Conservation (phyloP, 2,329 filamentous ascomycete species). For the Cercospora nicotianae region DNA sequence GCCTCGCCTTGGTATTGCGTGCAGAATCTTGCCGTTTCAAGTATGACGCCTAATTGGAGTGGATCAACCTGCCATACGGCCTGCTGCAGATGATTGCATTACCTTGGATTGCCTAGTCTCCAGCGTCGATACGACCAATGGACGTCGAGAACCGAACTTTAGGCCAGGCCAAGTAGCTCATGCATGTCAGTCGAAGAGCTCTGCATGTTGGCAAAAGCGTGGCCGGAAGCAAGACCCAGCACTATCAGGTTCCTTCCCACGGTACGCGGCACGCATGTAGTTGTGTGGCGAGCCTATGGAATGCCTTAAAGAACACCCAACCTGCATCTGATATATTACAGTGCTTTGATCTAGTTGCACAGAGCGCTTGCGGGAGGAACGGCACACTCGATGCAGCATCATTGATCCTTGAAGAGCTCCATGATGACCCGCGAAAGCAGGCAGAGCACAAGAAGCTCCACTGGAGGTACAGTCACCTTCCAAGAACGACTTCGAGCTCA, state of each 20-base stretch:
- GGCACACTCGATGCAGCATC: slow-evolving; percentile 6
- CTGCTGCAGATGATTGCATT: slow-evolving; percentile 20
- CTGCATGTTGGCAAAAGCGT: not conserved
- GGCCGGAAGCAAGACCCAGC: not conserved
- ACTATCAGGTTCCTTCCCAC: not conserved
- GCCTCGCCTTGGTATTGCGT: slow-evolving; percentile 3
- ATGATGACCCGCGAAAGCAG: not conserved
- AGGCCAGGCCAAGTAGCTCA: not conserved
- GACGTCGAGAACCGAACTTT: not conserved
- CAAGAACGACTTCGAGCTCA: not conserved
- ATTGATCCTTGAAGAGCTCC: not conserved
- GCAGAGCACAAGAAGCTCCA: not conserved
- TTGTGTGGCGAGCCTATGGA: slow-evolving; percentile 23
- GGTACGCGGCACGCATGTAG: not conserved
- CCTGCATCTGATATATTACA: slow-evolving; percentile 15
- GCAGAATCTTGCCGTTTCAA: slow-evolving; percentile 23
- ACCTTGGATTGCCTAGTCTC: slow-evolving; percentile 9
- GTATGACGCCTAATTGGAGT: not conserved
- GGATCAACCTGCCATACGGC: slow-evolving; percentile 17
- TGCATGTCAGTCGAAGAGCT: slow-evolving; percentile 6
- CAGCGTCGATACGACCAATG: not conserved
- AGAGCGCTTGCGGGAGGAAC: slow-evolving; percentile 25
- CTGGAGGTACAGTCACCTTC: not conserved
- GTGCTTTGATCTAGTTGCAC: slow-evolving; percentile 19
- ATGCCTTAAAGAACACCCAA: slow-evolving; percentile 6